Conservation (phyloP, 768 basidiomycete genomes). For the Suillus subalutaceus region DNA sequence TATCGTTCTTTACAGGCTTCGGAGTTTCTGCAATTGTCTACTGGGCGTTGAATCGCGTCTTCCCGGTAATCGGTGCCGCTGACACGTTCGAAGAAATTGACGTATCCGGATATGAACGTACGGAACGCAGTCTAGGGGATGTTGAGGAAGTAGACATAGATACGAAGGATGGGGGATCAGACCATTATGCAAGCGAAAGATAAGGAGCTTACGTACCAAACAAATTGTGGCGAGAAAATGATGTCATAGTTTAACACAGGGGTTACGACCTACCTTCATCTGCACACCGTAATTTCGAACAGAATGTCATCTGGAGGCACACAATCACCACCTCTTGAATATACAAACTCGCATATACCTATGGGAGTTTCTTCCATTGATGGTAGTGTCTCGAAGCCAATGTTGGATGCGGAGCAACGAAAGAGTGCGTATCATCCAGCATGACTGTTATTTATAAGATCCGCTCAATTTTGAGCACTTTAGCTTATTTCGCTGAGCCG, state of each 20-base stretch:
- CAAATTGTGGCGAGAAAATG: not conserved
- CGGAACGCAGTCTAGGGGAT: not conserved
- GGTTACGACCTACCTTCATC: not conserved
- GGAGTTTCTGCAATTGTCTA: constrained; percentile 70
- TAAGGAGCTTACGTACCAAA: not conserved
- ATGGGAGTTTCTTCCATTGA: constrained; percentile 53
- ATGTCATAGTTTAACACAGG: not conserved
- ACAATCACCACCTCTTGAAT: constrained; percentile 58
- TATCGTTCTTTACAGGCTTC: constrained; percentile 86
- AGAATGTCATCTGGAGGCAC: constrained; percentile 40
- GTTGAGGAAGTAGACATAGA: not conserved
- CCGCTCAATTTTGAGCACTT: not conserved
- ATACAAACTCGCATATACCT: constrained; percentile 46
- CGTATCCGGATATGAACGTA: constrained; percentile 36
- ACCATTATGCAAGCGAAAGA: not conserved
- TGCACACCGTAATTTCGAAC: constrained; percentile 2
- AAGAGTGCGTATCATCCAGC: constrained; percentile 33
- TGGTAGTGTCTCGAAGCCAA: constrained; percentile 36
- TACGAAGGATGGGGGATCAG: not conserved
- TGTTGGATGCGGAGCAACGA: constrained; percentile 47
- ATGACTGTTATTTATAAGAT: not conserved
- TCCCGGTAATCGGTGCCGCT: constrained; percentile 57
- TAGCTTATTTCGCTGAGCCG: constrained; percentile 24
- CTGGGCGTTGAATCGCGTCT: constrained; percentile 55
- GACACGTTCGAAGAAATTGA: constrained; percentile 60